Evolutionary conservation across 441 rosid species (phyloP).

Genomic region (Sinapis alba): DNA sequence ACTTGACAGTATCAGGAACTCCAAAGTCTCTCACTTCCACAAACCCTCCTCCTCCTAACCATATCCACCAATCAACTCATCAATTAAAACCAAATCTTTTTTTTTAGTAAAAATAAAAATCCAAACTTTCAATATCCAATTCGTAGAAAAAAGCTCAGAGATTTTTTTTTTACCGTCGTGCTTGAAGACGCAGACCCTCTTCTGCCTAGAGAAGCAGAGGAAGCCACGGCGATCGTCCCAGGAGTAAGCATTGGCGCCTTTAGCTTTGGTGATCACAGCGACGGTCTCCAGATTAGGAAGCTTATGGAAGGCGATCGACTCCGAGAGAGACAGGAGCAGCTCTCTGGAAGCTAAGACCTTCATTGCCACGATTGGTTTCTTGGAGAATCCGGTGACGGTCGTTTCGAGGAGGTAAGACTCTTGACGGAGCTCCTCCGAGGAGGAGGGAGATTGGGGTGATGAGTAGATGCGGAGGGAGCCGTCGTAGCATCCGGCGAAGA

Average conservation of each 20-base stretch:
- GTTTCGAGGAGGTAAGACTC: slow-evolving; percentile 63
- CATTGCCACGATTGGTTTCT: slow-evolving; percentile 69
- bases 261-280: slow-evolving; percentile 89
- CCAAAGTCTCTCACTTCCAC: slow-evolving; percentile 98
- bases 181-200: slow-evolving; percentile 84
- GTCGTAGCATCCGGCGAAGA: slow-evolving; percentile 89
- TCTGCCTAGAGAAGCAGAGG: slow-evolving; percentile 93
- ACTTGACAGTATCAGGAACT: slow-evolving; percentile 88
- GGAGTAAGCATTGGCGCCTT: slow-evolving; percentile 90
- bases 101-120: neutral
- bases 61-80: no score
- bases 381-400: slow-evolving; percentile 74
- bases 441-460: slow-evolving; percentile 55
- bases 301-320: slow-evolving; percentile 86
- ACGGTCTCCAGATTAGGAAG: slow-evolving; percentile 89
- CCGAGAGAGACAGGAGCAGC: slow-evolving; percentile 86
- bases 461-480: slow-evolving; percentile 86
- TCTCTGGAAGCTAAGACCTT: slow-evolving; percentile 75
- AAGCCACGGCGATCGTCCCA: slow-evolving; percentile 97
- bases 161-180: slow-evolving; percentile 69
- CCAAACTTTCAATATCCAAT: neutral
- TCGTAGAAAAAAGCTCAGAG: neutral
- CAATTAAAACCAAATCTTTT: neutral
- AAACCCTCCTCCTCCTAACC: slow-evolving; percentile 89
- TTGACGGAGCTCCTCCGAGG: slow-evolving; percentile 56